Base-by-base conservation (phyloP, 805 yeast species). In the Candida rishiriensis region DNA sequence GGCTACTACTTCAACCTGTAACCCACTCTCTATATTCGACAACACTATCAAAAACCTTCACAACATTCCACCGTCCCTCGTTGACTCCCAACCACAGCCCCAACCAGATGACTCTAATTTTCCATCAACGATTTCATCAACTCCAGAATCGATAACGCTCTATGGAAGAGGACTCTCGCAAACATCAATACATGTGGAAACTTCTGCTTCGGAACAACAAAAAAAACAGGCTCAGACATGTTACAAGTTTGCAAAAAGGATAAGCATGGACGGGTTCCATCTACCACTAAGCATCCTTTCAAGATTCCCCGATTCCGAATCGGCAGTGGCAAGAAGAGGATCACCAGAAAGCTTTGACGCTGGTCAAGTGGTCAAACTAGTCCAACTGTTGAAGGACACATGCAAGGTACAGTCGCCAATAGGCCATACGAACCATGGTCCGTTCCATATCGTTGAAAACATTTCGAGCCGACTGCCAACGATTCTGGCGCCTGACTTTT, bases 291-390 rank as follows among this genome's bases (percentile, higher is more conserved):
- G 55, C 0, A 68, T 70, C 10, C 63, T 85, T 10, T 64, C 62
- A n/a, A 50, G 63, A 34, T 73, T 85, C 56, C 64, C 68, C 10
- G 77, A 88, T 51, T 72, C 87, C 0, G 68, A 59, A 10, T 68
- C 64, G 30, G 91, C 95, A 0, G 64, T 79, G 29, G 60, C 65
- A 26, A 70, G 87, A 48, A 72, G 97, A 39, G 97, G 97, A 0
- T 84, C 96, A 0, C 95, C 96, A 2, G 78, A 72, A 53, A 89
- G 97, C 0, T 91, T 90, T 65, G 90, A 90, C 57, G 76, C 85
- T 6, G 57, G 64, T 11, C 71, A 68, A 37, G 68, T 75, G 13
- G 72, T 67, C 1, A 57, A 48, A 4, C 54, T 73, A 14, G 65
- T 61, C 15, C 52, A 50, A 39, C 47, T 60, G 10, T 52, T 77